These are phyloP conservation scores for Penicillium mononematosum DNA, from an alignment of 495 filamentous ascomycete genomes.

Conservation along the genomic window DNA sequence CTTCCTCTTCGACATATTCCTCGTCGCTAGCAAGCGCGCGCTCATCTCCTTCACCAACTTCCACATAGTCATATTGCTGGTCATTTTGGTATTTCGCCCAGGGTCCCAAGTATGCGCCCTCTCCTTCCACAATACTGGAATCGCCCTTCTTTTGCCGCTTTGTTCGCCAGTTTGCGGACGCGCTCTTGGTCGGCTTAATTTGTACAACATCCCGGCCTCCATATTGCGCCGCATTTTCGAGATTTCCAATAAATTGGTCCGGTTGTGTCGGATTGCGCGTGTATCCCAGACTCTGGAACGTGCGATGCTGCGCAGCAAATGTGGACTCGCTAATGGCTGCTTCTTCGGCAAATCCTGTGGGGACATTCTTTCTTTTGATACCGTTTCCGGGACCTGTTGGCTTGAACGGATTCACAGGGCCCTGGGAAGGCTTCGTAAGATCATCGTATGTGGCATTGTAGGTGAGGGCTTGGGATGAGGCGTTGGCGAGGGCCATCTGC, in stretches of 20 bases:
- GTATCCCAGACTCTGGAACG: conserved; percentile 65
- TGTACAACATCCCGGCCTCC: conserved; percentile 59
- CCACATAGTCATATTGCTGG: conserved; percentile 60
- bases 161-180: conserved; percentile 59
- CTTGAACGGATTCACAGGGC: conserved; percentile 81
- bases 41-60: conserved; percentile 43
- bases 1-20: conserved; percentile 70
- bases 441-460: conserved; percentile 71
- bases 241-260: conserved; percentile 54
- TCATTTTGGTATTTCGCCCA: conserved; percentile 84
- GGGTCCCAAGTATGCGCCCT: conserved; percentile 83
- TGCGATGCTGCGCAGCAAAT: conserved; percentile 78
- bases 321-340: conserved; percentile 84
- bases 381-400: conserved; percentile 52
- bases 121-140: conserved; percentile 77
- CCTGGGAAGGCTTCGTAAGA: conserved; percentile 64
- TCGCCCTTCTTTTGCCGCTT: conserved; percentile 83
- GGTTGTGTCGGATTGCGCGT: conserved; percentile 54
- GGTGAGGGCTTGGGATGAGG: conserved; percentile 52
- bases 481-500: conserved; percentile 57
- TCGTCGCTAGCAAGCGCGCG: conserved; percentile 73
- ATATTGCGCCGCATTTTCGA: conserved; percentile 47
- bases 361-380: conserved; percentile 83
- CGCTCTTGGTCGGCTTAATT: conserved; percentile 63
- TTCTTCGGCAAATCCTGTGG: conserved; percentile 87